A percentile compares a stretch with the other conserved stretches of the same genome.
Evolutionary conservation across 2,329 filamentous ascomycete species (phyloP).

Genomic region (Ceratocystis papillata): DNA sequence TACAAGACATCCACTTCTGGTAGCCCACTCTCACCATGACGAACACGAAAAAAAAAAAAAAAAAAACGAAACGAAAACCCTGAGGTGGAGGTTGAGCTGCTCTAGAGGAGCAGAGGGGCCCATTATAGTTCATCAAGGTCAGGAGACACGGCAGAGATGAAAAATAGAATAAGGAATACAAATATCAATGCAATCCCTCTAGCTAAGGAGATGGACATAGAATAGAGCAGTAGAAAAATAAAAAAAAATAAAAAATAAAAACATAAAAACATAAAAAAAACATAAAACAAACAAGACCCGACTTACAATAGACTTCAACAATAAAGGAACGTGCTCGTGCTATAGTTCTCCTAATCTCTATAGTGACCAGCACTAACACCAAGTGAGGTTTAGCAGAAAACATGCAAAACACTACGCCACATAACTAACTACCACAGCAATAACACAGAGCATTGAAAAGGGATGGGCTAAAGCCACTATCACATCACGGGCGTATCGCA

Average conservation of each 20-base stretch:
- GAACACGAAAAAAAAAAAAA: conserved; percentile 1
- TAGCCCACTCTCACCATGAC: neutral
- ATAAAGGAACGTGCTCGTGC: conserved; percentile 6
- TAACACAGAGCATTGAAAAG: neutral
- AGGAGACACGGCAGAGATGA: neutral
- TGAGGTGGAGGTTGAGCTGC: neutral
- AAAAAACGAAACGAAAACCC: neutral
- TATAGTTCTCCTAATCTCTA: conserved; percentile 8
- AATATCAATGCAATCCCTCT: neutral
- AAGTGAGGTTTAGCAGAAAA: conserved; percentile 7
- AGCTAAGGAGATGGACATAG: neutral
- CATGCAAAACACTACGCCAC: neutral
- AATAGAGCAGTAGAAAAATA: neutral
- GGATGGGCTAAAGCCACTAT: neutral
- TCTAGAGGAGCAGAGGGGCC: no score
- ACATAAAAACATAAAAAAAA: no score
- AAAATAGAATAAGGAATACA: neutral
- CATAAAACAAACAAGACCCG: neutral
- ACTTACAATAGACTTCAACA: neutral
- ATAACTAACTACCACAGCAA: no score
- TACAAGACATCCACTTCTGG: conserved; percentile 6
- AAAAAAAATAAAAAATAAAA: neutral
- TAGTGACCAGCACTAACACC: conserved; percentile 14
- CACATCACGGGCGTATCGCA: no score
- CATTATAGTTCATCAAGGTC: neutral